Base-by-base conservation (phyloP, 331 rosid species). In the Prunus yedoensis region DNA sequence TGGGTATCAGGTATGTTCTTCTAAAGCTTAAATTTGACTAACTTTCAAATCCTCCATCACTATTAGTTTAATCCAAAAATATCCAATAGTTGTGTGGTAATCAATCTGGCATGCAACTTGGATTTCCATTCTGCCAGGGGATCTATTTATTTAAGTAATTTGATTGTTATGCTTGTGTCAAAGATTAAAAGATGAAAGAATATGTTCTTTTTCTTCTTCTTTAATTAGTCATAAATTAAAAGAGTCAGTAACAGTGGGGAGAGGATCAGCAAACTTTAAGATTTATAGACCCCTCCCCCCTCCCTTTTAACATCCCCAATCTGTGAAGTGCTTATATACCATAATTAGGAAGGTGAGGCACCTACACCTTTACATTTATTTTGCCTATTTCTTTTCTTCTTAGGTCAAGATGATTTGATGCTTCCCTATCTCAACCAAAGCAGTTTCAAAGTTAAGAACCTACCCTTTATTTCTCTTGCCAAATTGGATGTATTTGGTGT, bases 1-100 rank as follows among this genome's bases (percentile, higher is more conserved):
- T 84, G 83, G 88, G 85, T 71, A 71, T 78, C 82, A 77, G 85
- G 86, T 68, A 68, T 71, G 87, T 28, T 71, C 68, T 47, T 9
- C 35, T n/a, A 89, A 84, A 65, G 76, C 47, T 16, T 63, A 28
- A 25, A 23, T 62, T 78, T 83, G 84, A 80, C 86, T 79, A 62
- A 45, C 79, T 84, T 77, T 80, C 32, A 21, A 32, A 54, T 32
- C 53, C 27, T 68, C 28, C 54, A 35, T 53, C 56, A 51, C 75
- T 53, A 60, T 20, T 65, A 63, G 75, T 83, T 68, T 43, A 50
- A 32, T 46, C 45, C 7, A n/a, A 62, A 30, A 10, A 46, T 51
- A 6, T 62, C 70, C 74, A 53, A 32, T 17, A n/a, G 28, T 54
- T 51, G 61, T 23, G 54, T 71, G 64, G 41, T 59, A 46, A 47